Evolutionary conservation across 2,329 filamentous ascomycete species (phyloP).

Genomic region (Arthroderma sp.): DNA sequence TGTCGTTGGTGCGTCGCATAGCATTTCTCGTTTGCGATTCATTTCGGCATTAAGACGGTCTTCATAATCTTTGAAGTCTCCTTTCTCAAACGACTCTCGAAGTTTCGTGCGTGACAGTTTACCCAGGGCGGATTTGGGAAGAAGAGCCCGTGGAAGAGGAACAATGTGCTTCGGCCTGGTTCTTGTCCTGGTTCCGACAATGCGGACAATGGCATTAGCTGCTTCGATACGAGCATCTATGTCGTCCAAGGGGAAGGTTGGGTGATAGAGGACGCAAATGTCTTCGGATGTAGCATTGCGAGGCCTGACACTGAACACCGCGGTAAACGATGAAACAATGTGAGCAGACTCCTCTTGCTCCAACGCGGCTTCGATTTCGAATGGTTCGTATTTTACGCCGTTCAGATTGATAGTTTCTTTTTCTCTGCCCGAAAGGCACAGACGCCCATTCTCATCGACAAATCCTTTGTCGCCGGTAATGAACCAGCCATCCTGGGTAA

Average conservation of each 20-base stretch:
- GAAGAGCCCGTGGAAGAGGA: conserved; percentile 13
- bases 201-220: conserved; percentile 13
- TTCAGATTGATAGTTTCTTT: conserved; percentile 38
- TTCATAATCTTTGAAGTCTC: conserved; percentile 15
- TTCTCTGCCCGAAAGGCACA: conserved; percentile 26
- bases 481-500: conserved; percentile 15
- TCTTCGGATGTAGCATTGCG: conserved; percentile 23
- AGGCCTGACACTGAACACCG: conserved; percentile 29
- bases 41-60: conserved; percentile 7
- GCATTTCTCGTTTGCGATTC: not conserved
- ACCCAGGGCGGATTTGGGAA: conserved; percentile 28
- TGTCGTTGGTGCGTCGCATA: not conserved
- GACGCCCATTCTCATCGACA: conserved; percentile 24
- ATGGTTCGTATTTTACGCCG: conserved; percentile 30
- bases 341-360: conserved; percentile 21
- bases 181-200: conserved; percentile 4
- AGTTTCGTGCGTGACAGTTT: conserved; percentile 31
- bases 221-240: conserved; percentile 14
- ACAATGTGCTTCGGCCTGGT: conserved; percentile 16
- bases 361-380: conserved; percentile 29
- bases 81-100: conserved; percentile 15
- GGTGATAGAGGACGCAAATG: conserved; percentile 30
- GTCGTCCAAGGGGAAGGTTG: conserved; percentile 16
- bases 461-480: conserved; percentile 13
- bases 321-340: conserved; percentile 17